A percentile compares a stretch with the other conserved stretches of the same genome.
phyloP scores from a whole-genome alignment of 352 stramenopile genomes.

The Phytophthora foliorum region DNA sequence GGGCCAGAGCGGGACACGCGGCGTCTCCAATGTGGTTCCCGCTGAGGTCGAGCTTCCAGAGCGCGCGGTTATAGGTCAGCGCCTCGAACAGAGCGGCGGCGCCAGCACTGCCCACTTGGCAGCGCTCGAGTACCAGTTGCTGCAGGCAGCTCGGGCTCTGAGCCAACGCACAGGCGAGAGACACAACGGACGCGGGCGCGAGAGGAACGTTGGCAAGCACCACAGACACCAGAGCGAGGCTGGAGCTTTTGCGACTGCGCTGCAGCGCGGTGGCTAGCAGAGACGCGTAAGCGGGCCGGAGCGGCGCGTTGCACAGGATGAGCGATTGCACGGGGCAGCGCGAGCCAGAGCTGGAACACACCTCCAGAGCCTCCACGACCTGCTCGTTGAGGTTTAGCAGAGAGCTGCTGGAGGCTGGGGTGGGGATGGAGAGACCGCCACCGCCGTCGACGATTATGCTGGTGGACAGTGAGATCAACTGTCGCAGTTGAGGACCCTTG shows the following conservation, averaged over 20 bases:
- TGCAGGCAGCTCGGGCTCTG: slow-evolving; percentile 63
- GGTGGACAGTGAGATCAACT: slow-evolving; percentile 65
- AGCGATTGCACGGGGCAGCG: slow-evolving; percentile 62
- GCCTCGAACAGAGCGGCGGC: slow-evolving; percentile 62
- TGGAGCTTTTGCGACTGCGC: slow-evolving; percentile 36
- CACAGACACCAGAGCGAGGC: slow-evolving; percentile 53
- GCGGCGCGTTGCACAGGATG: slow-evolving; percentile 73
- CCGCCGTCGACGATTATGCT: slow-evolving; percentile 71
- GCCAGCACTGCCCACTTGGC: slow-evolving; percentile 58
- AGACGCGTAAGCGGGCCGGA: slow-evolving; percentile 44
- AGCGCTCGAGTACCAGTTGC: slow-evolving; percentile 79
- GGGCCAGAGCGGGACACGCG: slow-evolving; percentile 48
- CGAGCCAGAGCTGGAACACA: slow-evolving; percentile 16
- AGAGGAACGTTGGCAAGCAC: slow-evolving; percentile 71
- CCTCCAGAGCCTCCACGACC: slow-evolving; percentile 59
- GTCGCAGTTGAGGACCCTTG: slow-evolving; percentile 55
- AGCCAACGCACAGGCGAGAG: slow-evolving; percentile 55
- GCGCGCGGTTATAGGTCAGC: slow-evolving; percentile 48
- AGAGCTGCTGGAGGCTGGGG: background rate
- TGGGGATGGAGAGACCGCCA: slow-evolving; percentile 19
- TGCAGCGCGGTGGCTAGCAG: slow-evolving; percentile 49
- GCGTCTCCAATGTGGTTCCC: slow-evolving; percentile 71
- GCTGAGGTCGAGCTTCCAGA: slow-evolving; percentile 84
- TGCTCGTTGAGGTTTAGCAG: slow-evolving; percentile 53
- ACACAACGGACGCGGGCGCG: slow-evolving; percentile 41